Evolutionary conservation across 2,329 filamentous ascomycete genomes (phyloP).

Genomic region (Elsinoe perseae): DNA sequence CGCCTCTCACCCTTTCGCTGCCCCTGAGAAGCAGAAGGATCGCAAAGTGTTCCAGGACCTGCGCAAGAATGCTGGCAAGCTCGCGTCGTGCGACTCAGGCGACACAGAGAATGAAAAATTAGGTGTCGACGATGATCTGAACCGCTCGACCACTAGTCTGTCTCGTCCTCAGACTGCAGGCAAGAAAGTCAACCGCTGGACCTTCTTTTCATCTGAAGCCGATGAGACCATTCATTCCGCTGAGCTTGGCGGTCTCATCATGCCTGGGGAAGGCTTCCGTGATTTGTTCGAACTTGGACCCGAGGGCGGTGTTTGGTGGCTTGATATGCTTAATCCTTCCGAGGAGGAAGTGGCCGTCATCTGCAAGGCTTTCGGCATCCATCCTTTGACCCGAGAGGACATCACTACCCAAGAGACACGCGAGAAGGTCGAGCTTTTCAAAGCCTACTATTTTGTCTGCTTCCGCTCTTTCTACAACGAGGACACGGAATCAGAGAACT

Average conservation of each 20-base stretch:
- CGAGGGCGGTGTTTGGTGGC: constrained; percentile 90
- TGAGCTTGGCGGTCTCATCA: constrained; percentile 77
- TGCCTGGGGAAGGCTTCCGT: constrained; percentile 82
- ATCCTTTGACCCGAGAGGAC: constrained; percentile 92
- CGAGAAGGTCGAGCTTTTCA: constrained; percentile 97
- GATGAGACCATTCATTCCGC: constrained; percentile 89
- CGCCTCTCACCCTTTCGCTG: constrained; percentile 35
- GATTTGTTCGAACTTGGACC: constrained; percentile 70
- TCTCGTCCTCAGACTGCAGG: constrained; percentile 19
- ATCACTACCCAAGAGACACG: constrained; percentile 91
- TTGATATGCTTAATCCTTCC: constrained; percentile 85
- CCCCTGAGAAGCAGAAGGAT: constrained; percentile 21
- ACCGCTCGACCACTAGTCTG: constrained; percentile 25
- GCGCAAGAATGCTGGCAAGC: neutral
- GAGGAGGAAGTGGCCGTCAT: constrained; percentile 82
- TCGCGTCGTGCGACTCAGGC: constrained; percentile 12
- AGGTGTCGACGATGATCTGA: constrained; percentile 40
- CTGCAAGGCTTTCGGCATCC: constrained; percentile 89
- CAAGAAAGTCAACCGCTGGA: constrained; percentile 64
- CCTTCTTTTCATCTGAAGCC: constrained; percentile 92
- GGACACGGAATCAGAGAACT: constrained; percentile 69
- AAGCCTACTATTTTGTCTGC: constrained; percentile 95
- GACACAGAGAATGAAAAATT: constrained; percentile 24
- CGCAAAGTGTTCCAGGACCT: constrained; percentile 22
- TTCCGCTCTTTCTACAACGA: constrained; percentile 89